These are phyloP conservation scores for Pichia sp. DNA, from an alignment of 1,139 yeast genomes.

Conservation along the genomic window DNA sequence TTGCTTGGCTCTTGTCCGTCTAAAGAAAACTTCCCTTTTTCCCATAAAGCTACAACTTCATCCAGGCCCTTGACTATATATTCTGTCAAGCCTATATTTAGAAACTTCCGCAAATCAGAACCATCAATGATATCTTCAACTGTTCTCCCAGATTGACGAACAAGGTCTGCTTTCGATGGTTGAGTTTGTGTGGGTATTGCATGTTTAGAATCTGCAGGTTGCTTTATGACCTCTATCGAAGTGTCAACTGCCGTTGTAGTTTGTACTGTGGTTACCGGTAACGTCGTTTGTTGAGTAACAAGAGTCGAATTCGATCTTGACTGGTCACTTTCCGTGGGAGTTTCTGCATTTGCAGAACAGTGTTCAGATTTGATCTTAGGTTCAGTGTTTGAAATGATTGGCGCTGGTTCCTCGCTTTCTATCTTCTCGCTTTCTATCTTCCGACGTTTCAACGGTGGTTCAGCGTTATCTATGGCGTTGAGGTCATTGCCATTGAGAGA, in stretches of 20 bases:
- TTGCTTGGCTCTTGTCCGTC: constrained; percentile 34
- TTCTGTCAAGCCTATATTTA: constrained; percentile 67
- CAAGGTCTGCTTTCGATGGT: constrained; percentile 15
- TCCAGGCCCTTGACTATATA: constrained; percentile 67
- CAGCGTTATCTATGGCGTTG: background rate
- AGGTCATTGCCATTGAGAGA: background rate
- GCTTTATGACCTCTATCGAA: background rate
- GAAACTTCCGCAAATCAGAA: constrained; percentile 71
- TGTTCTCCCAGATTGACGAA: constrained; percentile 16
- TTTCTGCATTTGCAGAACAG: background rate
- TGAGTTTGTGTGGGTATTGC: background rate
- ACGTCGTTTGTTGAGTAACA: background rate
- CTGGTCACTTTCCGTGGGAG: background rate
- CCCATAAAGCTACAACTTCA: constrained; percentile 34
- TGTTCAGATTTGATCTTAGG: background rate
- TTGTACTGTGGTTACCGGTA: background rate
- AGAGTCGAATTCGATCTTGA: background rate
- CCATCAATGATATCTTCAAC: constrained; percentile 64
- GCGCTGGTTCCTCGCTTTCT: background rate
- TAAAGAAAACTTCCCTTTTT: constrained; percentile 18
- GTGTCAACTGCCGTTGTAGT: background rate
- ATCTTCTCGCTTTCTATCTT: constrained; percentile 1
- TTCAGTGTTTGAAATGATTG: background rate
- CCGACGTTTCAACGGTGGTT: constrained; percentile 9
- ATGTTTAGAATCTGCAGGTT: background rate